These are phyloP conservation scores for Crithidia thermophila DNA, from an alignment of 208 protist genomes.

Conservation along the genomic window DNA sequence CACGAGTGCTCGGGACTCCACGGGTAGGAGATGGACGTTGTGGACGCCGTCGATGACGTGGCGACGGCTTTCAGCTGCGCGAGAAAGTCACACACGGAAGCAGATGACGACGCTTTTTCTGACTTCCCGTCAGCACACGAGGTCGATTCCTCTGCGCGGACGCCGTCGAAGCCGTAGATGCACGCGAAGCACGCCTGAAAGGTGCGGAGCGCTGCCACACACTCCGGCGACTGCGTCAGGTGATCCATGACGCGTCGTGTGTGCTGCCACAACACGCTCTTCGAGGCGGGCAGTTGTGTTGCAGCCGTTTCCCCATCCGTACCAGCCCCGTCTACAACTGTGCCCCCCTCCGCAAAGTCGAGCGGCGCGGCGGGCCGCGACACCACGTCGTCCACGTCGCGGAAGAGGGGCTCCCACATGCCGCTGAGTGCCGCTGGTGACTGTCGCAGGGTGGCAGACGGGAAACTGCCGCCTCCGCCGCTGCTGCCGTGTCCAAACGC, in stretches of 20 bases:
- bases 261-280: slow-evolving; percentile 10
- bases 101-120: not conserved
- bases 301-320: not conserved
- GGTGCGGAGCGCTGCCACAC: slow-evolving; percentile 33
- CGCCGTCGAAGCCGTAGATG: slow-evolving; percentile 42
- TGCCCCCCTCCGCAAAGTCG: not conserved
- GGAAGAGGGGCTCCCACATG: slow-evolving; percentile 74
- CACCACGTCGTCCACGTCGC: slow-evolving; percentile 41
- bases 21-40: slow-evolving; percentile 1
- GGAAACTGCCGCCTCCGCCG: slow-evolving; percentile 35
- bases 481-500: not conserved
- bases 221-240: slow-evolving; percentile 35
- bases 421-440: slow-evolving; percentile 45
- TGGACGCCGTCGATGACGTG: not conserved
- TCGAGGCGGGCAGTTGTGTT: not conserved
- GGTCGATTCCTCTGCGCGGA: not conserved
- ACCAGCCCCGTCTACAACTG: not conserved
- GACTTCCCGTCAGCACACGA: not conserved
- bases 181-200: slow-evolving; percentile 69
- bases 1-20: slow-evolving; percentile 44
- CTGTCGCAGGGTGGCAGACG: slow-evolving; percentile 41
- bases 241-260: slow-evolving; percentile 18
- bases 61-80: not conserved
- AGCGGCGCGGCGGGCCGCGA: not conserved
- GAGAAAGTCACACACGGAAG: not conserved